Conservation (phyloP, 352 stramenopile species). For the Pythium insidiosum region DNA sequence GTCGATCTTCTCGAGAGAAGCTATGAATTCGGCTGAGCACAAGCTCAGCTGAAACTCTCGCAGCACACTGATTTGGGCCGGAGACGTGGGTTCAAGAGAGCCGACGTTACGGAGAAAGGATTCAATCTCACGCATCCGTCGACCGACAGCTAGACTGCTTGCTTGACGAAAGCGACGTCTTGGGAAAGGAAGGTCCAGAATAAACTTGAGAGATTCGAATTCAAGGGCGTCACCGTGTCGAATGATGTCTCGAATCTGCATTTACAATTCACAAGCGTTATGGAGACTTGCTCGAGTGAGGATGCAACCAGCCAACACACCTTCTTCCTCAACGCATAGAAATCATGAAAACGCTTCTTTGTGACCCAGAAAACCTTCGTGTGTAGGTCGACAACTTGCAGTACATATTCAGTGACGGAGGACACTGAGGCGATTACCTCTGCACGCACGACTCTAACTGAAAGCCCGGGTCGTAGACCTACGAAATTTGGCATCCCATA, state of each 20-base stretch:
- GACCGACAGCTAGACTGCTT: constrained; percentile 30
- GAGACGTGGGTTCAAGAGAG: constrained; percentile 48
- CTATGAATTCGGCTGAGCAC: constrained; percentile 70
- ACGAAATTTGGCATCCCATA: background rate
- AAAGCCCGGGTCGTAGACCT: constrained; percentile 60
- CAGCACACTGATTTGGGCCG: constrained; percentile 46
- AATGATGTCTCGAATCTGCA: constrained; percentile 34
- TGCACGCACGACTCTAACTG: constrained; percentile 55
- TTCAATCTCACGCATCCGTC: constrained; percentile 57
- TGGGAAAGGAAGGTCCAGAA: constrained; percentile 70
- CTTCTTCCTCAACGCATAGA: constrained; percentile 64
- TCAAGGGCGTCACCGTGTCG: constrained; percentile 26
- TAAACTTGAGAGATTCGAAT: constrained; percentile 56
- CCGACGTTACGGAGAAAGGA: constrained; percentile 67
- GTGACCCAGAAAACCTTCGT: constrained; percentile 81
- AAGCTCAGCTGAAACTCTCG: constrained; percentile 63
- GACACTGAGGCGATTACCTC: constrained; percentile 48
- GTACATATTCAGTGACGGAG: constrained; percentile 59
- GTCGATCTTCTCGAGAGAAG: constrained; percentile 68
- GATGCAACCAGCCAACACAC: constrained; percentile 12
- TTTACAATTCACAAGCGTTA: background rate
- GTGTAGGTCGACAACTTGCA: constrained; percentile 71
- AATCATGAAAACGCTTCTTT: constrained; percentile 73
- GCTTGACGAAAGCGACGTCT: constrained; percentile 41
- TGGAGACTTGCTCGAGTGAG: background rate